A percentile compares a stretch with the other conserved stretches of the same genome.
phyloP scores from a whole-genome alignment of 2,329 filamentous ascomycete genomes.

The Penicillium oxalicum region DNA sequence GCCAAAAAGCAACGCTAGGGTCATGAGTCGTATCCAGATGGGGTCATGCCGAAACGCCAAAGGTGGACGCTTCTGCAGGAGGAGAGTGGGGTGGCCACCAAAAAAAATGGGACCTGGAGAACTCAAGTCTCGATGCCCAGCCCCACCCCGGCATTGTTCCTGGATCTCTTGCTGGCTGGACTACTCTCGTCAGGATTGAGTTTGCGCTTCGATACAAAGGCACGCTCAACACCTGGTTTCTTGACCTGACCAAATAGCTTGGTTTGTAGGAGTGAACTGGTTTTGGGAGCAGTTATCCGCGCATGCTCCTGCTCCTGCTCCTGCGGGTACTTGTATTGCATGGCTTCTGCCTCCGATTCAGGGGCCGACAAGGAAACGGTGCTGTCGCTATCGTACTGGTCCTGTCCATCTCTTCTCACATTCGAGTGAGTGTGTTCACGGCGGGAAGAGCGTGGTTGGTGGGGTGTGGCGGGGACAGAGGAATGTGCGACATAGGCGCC shows the following conservation, averaged over 20 bases:
- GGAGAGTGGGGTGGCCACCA: not conserved
- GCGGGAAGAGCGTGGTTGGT: slow-evolving; percentile 47
- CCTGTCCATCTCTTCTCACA: slow-evolving; percentile 49
- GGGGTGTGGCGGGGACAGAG: slow-evolving; percentile 72
- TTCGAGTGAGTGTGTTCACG: slow-evolving; percentile 53
- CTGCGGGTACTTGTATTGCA: slow-evolving; percentile 7
- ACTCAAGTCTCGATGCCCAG: slow-evolving; percentile 48
- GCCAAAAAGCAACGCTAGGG: slow-evolving; percentile 14
- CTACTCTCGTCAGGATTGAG: slow-evolving; percentile 33
- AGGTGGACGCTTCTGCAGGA: slow-evolving; percentile 1
- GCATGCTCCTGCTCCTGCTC: slow-evolving; percentile 11
- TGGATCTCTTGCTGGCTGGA: slow-evolving; percentile 45
- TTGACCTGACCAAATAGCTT: slow-evolving; percentile 59
- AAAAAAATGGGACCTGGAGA: not conserved
- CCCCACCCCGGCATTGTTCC: slow-evolving; percentile 47
- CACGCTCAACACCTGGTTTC: slow-evolving; percentile 46
- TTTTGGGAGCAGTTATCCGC: slow-evolving; percentile 35
- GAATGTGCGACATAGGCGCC: slow-evolving; percentile 42
- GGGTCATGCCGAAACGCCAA: not conserved
- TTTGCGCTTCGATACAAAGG: slow-evolving; percentile 34
- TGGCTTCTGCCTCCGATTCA: slow-evolving; percentile 51
- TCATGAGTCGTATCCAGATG: slow-evolving; percentile 23
- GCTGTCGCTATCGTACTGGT: slow-evolving; percentile 67
- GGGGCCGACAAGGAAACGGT: slow-evolving; percentile 67
- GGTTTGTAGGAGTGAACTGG: slow-evolving; percentile 50